Evolutionary conservation across 768 basidiomycete species (phyloP), one percentile per base, ranked within the genome.

Genomic region (Steccherinum ochraceum): DNA sequence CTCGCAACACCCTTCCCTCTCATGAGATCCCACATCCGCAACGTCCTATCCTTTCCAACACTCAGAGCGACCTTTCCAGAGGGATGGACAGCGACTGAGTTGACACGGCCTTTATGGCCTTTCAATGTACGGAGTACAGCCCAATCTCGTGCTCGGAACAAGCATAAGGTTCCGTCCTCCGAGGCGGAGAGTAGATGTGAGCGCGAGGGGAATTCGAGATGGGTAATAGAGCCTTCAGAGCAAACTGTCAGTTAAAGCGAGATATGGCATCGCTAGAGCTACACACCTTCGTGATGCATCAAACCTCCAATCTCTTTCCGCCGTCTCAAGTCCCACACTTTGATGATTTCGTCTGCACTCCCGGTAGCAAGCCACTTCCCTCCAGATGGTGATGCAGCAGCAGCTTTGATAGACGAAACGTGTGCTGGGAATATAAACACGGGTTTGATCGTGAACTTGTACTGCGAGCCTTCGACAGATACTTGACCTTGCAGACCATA

Each of bases 11-110:
- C 90, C 65, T 87, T 86, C 0, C 95, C 95, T 42, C 94, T 74
- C 90, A 97, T 94, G 45, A 99, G 72, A 73, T 99, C 96, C 96
- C 96, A 99, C 94, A 99, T 96, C 40, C 93, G 79, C 52, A 98
- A 57, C 2, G 89, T 90, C 56, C 79, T 76, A 61, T 98, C 96
- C 60, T 84, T 86, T 5, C 96, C 95, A 0, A 97, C 93, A 54
- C 85, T 92, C 39, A 99, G 67, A 0, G 86, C 94, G 16, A 97
- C 80, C 60, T 97, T 89, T 4, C 94, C 91, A 0, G 89, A 87
- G 0, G 93, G 95, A 61, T 99, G 96, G 2, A 97, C 84, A 2
- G 91, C 89, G 30, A 96, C 79, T 26, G 79, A 79, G 64, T 97
- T 97, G 53, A 98, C 84, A 21, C 89, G 81, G 0, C 89, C 94